Base-by-base conservation (phyloP, 2,329 filamentous ascomycete genomes). In the Emmonsiellopsis sp. region DNA sequence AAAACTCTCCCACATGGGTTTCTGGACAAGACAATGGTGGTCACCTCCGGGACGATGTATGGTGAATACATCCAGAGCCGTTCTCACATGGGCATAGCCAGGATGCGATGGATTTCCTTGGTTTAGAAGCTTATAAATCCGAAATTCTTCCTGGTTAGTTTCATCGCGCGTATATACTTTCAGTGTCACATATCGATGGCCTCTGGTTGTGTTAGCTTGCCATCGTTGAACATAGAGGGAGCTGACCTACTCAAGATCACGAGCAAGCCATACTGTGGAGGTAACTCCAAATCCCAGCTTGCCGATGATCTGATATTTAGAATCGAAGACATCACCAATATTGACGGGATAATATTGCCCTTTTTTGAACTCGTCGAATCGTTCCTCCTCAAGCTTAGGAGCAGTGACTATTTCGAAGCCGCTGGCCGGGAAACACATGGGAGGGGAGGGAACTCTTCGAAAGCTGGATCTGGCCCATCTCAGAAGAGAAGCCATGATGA, bases 1-100 rank as follows among this genome's bases (percentile, higher is more conserved):
- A 43, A 69, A 71, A 55, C 68, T 75, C 31, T 74, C 71, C 65
- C 72, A 71, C 58, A 69, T 65, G 6, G 65, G 67, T 13, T 61
- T 61, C 51, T 69, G 69, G 16, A 70, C 63, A 31, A 71, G 64
- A 57, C 67, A 70, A 4, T 35, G 53, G 59, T 70, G 65, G 16
- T 54, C 15, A 30, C 63, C 63, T 1, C 57, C 51, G 0, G 59
- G 42, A 48, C 58, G 61, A 10, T 60, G 52, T 44, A 73, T 61
- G 1, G 61, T 62, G 55, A 73, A 70, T 2, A 57, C 46, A 58
- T 70, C 67, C 6, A 67, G 58, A 1, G 65, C 55, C 42, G 16
- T 62, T 50, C 69, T 63, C 20, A 72, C 48, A 59, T 65, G 59
- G 35, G 46, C 47, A 53, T 60, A 51, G 26, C 65, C 65, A 41